Conservation (phyloP, 78 protist genomes). For the Ministeria vibrans region DNA sequence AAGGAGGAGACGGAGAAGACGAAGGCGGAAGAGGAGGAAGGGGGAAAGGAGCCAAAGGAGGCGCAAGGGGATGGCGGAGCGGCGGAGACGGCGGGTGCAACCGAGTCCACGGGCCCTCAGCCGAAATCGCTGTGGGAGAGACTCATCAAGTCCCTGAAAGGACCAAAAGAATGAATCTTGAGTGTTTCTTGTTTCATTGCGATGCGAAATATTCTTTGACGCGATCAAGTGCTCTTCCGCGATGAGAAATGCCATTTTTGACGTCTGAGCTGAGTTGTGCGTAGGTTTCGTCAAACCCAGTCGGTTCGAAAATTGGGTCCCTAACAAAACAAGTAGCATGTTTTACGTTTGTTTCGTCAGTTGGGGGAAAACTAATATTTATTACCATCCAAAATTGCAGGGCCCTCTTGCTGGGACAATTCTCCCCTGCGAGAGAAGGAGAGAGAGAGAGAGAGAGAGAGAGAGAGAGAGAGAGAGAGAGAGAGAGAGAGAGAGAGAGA, state of each 20-base stretch:
- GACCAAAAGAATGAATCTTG: too few relatives aligned
- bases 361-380: background rate
- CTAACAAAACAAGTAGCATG: background rate
- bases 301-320: slow-evolving; percentile 89
- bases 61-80: too few relatives aligned
- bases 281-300: slow-evolving; percentile 54
- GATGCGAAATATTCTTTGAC: slow-evolving; percentile 18
- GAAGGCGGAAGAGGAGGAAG: too few relatives aligned
- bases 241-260: slow-evolving; percentile 87
- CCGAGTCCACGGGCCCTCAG: too few relatives aligned
- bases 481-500: background rate
- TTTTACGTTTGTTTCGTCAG: background rate
- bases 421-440: slow-evolving; percentile 22
- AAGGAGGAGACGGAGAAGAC: too few relatives aligned
- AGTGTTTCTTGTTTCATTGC: background rate
- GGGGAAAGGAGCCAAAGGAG: too few relatives aligned
- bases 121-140: too few relatives aligned
- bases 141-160: too few relatives aligned
- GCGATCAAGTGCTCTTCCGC: slow-evolving; percentile 58
- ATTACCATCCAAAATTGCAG: slow-evolving; percentile 58
- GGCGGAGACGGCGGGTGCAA: too few relatives aligned
- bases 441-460: background rate
- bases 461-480: background rate
- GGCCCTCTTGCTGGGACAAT: slow-evolving; percentile 85
- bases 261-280: slow-evolving; percentile 77